These are phyloP conservation scores for Solanum megistacrolobum DNA, from an alignment of 257 asterid species.

Conservation along the genomic window DNA sequence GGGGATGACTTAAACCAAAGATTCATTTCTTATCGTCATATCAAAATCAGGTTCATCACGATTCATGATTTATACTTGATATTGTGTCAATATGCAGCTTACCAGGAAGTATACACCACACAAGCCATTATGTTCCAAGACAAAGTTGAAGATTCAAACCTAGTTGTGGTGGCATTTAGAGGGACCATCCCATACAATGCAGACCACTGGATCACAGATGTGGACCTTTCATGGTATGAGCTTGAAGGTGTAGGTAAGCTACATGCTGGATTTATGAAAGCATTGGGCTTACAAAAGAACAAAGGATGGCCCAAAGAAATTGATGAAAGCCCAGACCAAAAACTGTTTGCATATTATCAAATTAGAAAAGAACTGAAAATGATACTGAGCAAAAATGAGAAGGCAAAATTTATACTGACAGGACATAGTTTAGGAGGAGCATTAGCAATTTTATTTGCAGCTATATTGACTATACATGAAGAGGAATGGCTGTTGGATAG, in stretches of 20 bases:
- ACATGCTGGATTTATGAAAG: slow-evolving; percentile 57
- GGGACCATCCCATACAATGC: slow-evolving; percentile 54
- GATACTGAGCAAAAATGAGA: slow-evolving; percentile 16
- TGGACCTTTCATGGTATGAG: slow-evolving; percentile 62
- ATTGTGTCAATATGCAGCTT: slow-evolving; percentile 12
- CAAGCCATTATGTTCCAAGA: slow-evolving; percentile 42
- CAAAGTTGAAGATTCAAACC: slow-evolving; percentile 15
- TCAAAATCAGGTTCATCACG: neutral
- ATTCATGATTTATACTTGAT: neutral
- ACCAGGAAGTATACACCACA: slow-evolving; percentile 27
- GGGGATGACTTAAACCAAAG: neutral
- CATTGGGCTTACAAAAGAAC: slow-evolving; percentile 47
- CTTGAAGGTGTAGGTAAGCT: slow-evolving; percentile 34
- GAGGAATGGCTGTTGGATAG: slow-evolving; percentile 38
- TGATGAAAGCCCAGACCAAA: neutral
- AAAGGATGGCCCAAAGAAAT: slow-evolving; percentile 45
- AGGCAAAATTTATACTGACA: slow-evolving; percentile 38
- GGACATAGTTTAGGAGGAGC: slow-evolving; percentile 87
- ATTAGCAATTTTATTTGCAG: slow-evolving; percentile 40
- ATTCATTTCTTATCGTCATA: neutral
- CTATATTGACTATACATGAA: slow-evolving; percentile 33
- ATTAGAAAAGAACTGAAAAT: slow-evolving; percentile 31
- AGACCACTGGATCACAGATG: slow-evolving; percentile 46
- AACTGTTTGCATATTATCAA: slow-evolving; percentile 44
- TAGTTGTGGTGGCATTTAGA: slow-evolving; percentile 46